Conservation (phyloP, 129 eudicot genomes). For the Centella asiatica region DNA sequence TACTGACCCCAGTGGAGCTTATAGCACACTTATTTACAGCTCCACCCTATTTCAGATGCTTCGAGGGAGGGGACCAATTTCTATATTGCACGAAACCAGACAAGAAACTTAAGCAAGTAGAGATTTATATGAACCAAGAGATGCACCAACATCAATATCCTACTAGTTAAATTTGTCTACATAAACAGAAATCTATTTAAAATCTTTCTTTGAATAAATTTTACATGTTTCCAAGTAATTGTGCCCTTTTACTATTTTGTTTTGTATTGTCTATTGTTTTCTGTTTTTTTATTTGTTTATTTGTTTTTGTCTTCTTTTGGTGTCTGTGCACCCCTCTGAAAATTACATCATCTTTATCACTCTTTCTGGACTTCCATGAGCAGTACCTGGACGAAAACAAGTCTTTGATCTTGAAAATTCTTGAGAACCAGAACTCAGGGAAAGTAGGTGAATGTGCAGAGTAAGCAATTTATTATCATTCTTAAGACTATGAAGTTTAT, state of each 20-base stretch:
- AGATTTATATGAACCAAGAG: background rate
- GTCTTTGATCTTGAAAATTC: slow-evolving; percentile 45
- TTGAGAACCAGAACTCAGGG: slow-evolving; percentile 54
- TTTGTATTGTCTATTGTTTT: background rate
- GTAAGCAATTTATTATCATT: slow-evolving; percentile 18
- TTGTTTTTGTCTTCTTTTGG: background rate
- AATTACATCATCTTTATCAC: no score
- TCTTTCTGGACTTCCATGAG: slow-evolving; percentile 8
- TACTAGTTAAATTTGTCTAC: background rate
- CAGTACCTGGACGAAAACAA: slow-evolving; percentile 68
- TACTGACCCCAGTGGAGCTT: background rate
- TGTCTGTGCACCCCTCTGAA: no score
- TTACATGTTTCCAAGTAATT: no score
- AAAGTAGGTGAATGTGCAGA: slow-evolving; percentile 52
- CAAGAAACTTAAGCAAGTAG: background rate
- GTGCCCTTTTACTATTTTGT: no score
- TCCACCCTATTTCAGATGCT: no score
- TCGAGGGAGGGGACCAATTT: slow-evolving; percentile 10
- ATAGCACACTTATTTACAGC: no score
- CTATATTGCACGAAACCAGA: background rate
- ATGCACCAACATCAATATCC: background rate
- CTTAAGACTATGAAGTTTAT: background rate
- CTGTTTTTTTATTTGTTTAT: background rate
- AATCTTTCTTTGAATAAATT: no score
- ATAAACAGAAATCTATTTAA: background rate